Evolutionary conservation across 495 filamentous ascomycete genomes (phyloP), one percentile per base, ranked within the genome.

Genomic region (Lindgomyces ingoldianus): DNA sequence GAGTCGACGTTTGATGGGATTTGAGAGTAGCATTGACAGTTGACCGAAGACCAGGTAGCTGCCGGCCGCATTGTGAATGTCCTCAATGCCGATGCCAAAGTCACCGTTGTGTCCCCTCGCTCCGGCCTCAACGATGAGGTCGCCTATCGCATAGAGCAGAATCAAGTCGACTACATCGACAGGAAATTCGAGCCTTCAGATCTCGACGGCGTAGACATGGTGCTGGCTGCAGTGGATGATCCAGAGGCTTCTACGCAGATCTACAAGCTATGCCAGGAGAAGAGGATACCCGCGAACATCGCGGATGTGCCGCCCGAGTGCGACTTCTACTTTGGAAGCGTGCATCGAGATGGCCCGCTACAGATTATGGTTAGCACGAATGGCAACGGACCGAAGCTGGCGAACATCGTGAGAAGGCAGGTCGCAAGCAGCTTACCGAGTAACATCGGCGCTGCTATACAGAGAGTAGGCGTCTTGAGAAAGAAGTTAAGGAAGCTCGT

Each of bases 341-440:
- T 97, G 27, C 89, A 98, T 78, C 85, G 94, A 22, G 95, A 98
- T 75, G 94, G 94, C 0, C 95, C 94, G 10, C 75, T 98, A 64
- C 94, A 98, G 80, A 85, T 98, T 64, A 98, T 98, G 94, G 92
- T 98, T 50, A 92, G 88, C 74, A 98, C 94, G 11, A 98, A 98
- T 74, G 94, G 94, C 8, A 98, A 97, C 73, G 94, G 94, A 0
- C 94, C 94, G 1, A 88, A 93, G 77, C 74, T 98, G 59, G 94
- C 94, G 12, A 93, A 88, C 63, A 86, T 93, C 57, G 87, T 98
- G 39, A 78, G 95, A 50, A 84, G 88, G 75, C 84, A 89, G 73
- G 96, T 98, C 65, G 93, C 90, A 14, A 82, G 78, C 22, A 82
- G 78, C 30, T 75, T 98, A 59, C 94, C 95, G 0, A 67, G 72